A percentile compares a stretch with the other conserved stretches of the same genome.
phyloP scores from a whole-genome alignment of 2,329 filamentous ascomycete genomes.

The Grosmannia clavigera region DNA sequence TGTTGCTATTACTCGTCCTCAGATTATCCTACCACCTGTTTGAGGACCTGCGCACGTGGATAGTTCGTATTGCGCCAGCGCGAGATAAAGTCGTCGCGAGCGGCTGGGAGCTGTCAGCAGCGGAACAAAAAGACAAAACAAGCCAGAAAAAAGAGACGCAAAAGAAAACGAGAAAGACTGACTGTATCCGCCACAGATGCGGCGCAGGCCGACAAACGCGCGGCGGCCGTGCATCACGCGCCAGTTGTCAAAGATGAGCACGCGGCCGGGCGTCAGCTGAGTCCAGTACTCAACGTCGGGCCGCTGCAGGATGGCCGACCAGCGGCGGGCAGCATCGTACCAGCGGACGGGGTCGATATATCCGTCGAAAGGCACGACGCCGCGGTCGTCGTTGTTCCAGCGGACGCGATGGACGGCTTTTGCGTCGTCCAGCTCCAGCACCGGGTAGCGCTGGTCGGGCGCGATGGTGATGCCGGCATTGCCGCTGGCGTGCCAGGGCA shows the following conservation, averaged over 20 bases:
- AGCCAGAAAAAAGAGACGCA: background rate
- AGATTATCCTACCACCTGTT: slow-evolving; percentile 17
- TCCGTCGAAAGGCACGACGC: slow-evolving; percentile 45
- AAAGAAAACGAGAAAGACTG: slow-evolving; percentile 22
- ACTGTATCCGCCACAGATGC: slow-evolving; percentile 89
- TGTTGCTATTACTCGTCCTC: background rate
- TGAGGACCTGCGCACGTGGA: slow-evolving; percentile 30
- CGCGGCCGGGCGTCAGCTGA: slow-evolving; percentile 65
- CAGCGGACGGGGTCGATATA: slow-evolving; percentile 40
- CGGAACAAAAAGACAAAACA: background rate
- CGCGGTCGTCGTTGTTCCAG: slow-evolving; percentile 91
- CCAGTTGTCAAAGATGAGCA: slow-evolving; percentile 93
- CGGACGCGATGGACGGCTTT: slow-evolving; percentile 46
- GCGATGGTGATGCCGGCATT: slow-evolving; percentile 74
- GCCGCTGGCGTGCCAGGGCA: slow-evolving; percentile 79
- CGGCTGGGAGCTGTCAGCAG: slow-evolving; percentile 37
- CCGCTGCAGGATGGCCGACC: slow-evolving; percentile 55
- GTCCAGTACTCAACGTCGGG: slow-evolving; percentile 62
- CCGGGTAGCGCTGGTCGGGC: slow-evolving; percentile 57
- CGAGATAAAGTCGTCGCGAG: slow-evolving; percentile 69
- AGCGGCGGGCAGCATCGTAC: slow-evolving; percentile 72
- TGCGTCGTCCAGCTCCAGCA: slow-evolving; percentile 48
- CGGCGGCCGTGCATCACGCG: slow-evolving; percentile 78
- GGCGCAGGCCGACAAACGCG: slow-evolving; percentile 68
- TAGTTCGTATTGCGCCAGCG: slow-evolving; percentile 63